Evolutionary conservation across 2,329 filamentous ascomycete species (phyloP).

Genomic region (Exophiala xenobiotica): DNA sequence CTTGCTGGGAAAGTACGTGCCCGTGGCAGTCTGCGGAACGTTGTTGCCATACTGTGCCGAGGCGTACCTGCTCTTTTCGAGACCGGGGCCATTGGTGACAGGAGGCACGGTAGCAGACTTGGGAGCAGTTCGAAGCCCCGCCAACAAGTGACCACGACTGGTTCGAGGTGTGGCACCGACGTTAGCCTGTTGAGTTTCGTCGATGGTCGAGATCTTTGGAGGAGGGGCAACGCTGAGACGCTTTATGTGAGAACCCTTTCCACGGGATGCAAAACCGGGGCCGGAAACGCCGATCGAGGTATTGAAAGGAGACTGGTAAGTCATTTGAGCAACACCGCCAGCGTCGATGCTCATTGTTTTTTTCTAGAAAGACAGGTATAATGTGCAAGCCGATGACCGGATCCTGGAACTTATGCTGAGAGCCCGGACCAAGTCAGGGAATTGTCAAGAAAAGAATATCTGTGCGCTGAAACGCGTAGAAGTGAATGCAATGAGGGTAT

Average conservation of each 20-base stretch:
- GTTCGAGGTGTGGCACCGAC: conserved; percentile 81
- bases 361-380: conserved; percentile 16
- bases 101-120: conserved; percentile 76
- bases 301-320: conserved; percentile 73
- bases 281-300: conserved; percentile 72
- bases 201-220: conserved; percentile 66
- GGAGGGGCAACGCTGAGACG: conserved; percentile 75
- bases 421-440: conserved; percentile 5
- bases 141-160: conserved; percentile 89
- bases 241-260: conserved; percentile 84
- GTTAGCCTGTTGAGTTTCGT: conserved; percentile 64
- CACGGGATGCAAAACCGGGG: conserved; percentile 80
- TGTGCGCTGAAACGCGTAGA: conserved; percentile 18
- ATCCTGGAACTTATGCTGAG: conserved; percentile 1
- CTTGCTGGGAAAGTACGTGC: conserved; percentile 53
- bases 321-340: conserved; percentile 99
- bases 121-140: conserved; percentile 87
- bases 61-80: conserved; percentile 51
- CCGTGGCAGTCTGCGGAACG: conserved; percentile 61
- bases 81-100: conserved; percentile 54
- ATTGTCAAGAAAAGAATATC: conserved; percentile 9
- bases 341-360: conserved; percentile 68
- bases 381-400: conserved; percentile 12
- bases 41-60: conserved; percentile 45
- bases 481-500: conserved; percentile 14